Conservation (phyloP, 1,284 basidiomycete genomes). For the Trametes versicolor region DNA sequence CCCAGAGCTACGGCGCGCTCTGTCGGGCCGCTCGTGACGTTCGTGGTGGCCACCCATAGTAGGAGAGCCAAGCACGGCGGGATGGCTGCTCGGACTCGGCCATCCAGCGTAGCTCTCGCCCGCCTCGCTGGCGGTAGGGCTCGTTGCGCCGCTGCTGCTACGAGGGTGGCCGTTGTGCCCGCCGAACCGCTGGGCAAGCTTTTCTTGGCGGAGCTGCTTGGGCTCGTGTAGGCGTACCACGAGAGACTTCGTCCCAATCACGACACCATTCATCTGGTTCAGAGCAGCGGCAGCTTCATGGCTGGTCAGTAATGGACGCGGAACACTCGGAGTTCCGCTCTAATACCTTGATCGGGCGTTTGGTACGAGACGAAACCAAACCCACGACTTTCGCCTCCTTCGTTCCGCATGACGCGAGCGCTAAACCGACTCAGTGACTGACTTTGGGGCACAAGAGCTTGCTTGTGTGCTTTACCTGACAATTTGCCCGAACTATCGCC, state of each 20-base stretch:
- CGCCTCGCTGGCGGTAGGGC: conserved; percentile 80
- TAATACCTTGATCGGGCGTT: conserved; percentile 81
- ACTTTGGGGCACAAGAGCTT: neutral
- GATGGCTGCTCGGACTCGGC: conserved; percentile 72
- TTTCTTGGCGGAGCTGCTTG: conserved; percentile 88
- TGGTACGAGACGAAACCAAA: conserved; percentile 97
- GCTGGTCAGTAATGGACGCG: neutral
- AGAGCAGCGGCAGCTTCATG: conserved; percentile 72
- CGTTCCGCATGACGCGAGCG: conserved; percentile 94
- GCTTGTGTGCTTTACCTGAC: conserved; percentile 67
- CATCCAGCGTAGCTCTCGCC: conserved; percentile 78
- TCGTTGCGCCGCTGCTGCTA: conserved; percentile 81
- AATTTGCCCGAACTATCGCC: conserved; percentile 79
- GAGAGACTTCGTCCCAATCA: conserved; percentile 79
- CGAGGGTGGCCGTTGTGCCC: conserved; percentile 80
- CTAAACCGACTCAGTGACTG: conserved; percentile 50
- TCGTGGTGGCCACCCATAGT: conserved; percentile 60
- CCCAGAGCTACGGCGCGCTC: conserved; percentile 78
- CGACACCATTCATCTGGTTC: conserved; percentile 81
- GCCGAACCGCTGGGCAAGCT: conserved; percentile 81
- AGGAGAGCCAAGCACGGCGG: conserved; percentile 63
- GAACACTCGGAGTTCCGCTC: conserved; percentile 7
- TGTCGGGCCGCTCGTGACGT: conserved; percentile 66
- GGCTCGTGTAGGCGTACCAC: conserved; percentile 91
- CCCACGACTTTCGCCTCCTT: conserved; percentile 84